Percentiles rank a stretch among this genome's conserved stretches.
phyloP scores from a whole-genome alignment of 2,329 filamentous ascomycete genomes.

The Colletotrichum navitas region DNA sequence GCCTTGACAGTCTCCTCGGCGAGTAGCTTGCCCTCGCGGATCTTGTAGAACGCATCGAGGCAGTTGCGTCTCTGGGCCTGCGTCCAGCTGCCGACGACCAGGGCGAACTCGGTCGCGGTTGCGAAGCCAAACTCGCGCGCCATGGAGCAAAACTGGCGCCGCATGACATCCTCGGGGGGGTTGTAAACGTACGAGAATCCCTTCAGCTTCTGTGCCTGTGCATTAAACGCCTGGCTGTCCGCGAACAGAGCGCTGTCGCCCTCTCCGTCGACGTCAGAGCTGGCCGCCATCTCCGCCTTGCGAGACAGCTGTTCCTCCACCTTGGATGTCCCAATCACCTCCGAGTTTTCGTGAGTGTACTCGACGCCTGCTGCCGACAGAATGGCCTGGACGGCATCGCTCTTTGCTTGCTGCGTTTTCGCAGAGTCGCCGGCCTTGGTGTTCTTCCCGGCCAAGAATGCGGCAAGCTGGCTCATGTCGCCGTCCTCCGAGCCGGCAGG shows the following conservation, averaged over 20 bases:
- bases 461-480: conserved; percentile 71
- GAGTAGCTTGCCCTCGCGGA: conserved; percentile 67
- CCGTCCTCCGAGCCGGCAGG: conserved; percentile 63
- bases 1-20: conserved; percentile 47
- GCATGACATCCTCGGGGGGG: conserved; percentile 79
- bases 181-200: conserved; percentile 65
- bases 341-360: conserved; percentile 96
- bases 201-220: conserved; percentile 28
- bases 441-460: conserved; percentile 57
- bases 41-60: conserved; percentile 83
- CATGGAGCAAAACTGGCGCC: conserved; percentile 92
- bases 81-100: conserved; percentile 92
- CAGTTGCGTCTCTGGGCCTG: conserved; percentile 83
- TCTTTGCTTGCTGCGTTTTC: conserved; percentile 61
- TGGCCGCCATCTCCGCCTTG: conserved; percentile 74
- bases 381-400: conserved; percentile 89
- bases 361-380: conserved; percentile 88
- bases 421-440: conserved; percentile 54
- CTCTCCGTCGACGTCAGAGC: conserved; percentile 57
- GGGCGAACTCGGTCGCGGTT: conserved; percentile 84
- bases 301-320: conserved; percentile 89
- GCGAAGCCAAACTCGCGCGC: conserved; percentile 82
- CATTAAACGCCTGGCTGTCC: conserved; percentile 55
- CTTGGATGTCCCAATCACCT: conserved; percentile 92
- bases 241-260: conserved; percentile 71